These are phyloP conservation scores for Carex pumila DNA, from an alignment of 176 grass and related monocot genomes.

Conservation along the genomic window DNA sequence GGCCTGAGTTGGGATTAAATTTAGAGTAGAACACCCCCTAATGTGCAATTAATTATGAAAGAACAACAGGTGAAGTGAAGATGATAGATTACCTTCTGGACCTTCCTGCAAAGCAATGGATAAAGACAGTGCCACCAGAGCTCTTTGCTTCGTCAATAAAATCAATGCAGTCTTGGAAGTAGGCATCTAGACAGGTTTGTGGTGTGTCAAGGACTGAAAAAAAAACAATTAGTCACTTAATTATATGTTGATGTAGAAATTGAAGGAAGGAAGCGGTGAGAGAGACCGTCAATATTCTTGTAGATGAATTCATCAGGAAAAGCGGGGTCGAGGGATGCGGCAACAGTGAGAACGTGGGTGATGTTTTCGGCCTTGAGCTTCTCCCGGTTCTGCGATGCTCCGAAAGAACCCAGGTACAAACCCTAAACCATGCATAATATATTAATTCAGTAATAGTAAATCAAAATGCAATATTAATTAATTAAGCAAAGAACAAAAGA, in stretches of 20 bases:
- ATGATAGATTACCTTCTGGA: slow-evolving; percentile 63
- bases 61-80: no score
- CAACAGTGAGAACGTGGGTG: slow-evolving; percentile 61
- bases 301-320: slow-evolving; percentile 70
- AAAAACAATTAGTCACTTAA: not conserved
- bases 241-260: not conserved
- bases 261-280: not conserved
- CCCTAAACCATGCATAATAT: slow-evolving; percentile 27
- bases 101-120: slow-evolving; percentile 95
- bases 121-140: slow-evolving; percentile 51
- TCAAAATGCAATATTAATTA: not conserved
- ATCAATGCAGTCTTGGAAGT: slow-evolving; percentile 72
- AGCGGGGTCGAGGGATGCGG: slow-evolving; percentile 60
- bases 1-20: not conserved
- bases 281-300: slow-evolving; percentile 77
- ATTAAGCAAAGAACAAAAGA: not conserved
- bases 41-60: not conserved
- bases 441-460: not conserved
- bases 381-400: slow-evolving; percentile 65
- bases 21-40: not conserved
- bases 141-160: slow-evolving; percentile 78
- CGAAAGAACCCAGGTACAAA: slow-evolving; percentile 83
- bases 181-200: slow-evolving; percentile 42
- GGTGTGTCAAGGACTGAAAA: slow-evolving; percentile 67
- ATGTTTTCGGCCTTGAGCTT: slow-evolving; percentile 59